phyloP scores from a whole-genome alignment of 345 rosid genomes.

The Rhodamnia rubescens region DNA sequence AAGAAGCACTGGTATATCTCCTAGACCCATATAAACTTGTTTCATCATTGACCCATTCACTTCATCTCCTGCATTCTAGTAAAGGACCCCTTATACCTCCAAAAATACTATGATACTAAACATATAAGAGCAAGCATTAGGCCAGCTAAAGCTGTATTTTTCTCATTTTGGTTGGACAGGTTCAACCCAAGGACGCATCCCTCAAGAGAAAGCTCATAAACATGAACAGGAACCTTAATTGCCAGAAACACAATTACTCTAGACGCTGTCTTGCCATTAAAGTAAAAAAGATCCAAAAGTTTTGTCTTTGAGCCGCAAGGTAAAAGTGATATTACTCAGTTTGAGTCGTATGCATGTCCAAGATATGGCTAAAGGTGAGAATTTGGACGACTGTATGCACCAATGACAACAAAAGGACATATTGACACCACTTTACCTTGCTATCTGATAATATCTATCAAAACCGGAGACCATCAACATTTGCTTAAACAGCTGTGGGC shows the following conservation, averaged over 20 bases:
- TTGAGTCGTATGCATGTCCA: not conserved
- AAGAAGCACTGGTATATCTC: not conserved
- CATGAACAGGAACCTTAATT: not conserved
- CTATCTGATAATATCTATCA: constrained; percentile 91
- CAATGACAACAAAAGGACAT: not conserved
- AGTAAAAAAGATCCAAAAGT: not conserved
- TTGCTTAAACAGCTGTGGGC: constrained; percentile 95
- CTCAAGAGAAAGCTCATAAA: not conserved
- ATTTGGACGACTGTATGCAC: not conserved
- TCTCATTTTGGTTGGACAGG: not conserved
- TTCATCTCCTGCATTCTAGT: not conserved
- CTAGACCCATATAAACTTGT: not conserved
- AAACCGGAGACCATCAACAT: constrained; percentile 98
- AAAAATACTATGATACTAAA: not conserved
- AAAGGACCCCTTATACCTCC: not conserved
- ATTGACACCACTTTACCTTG: constrained; percentile 42
- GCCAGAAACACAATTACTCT: not conserved
- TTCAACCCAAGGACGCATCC: not conserved
- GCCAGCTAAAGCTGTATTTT: not conserved
- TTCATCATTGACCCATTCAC: not conserved
- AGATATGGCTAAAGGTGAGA: not conserved
- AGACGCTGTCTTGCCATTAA: not conserved
- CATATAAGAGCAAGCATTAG: not conserved
- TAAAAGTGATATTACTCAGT: not conserved
- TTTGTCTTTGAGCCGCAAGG: not conserved